Conservation (phyloP, 2,329 filamentous ascomycete genomes). For the Fusarium nematophilum region DNA sequence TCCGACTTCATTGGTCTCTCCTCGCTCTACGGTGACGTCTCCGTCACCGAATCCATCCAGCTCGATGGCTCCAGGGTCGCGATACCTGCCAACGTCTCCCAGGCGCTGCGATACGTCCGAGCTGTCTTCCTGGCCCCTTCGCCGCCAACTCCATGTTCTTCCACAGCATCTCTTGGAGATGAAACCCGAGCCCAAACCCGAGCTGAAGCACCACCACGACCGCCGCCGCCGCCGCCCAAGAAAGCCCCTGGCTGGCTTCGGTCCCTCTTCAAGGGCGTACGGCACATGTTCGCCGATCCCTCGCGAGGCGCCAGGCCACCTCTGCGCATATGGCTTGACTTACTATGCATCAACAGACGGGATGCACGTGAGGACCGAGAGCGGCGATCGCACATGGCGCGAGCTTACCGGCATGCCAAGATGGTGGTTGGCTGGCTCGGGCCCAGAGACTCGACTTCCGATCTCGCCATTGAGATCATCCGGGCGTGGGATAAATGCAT, state of each 20-base stretch:
- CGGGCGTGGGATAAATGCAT: conserved; percentile 39
- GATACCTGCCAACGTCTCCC: conserved; percentile 29
- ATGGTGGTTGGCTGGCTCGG: conserved; percentile 40
- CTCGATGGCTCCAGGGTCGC: conserved; percentile 30
- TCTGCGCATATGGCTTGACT: conserved; percentile 37
- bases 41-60: conserved; percentile 29
- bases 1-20: conserved; percentile 39
- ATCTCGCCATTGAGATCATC: conserved; percentile 38
- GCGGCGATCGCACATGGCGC: conserved; percentile 34
- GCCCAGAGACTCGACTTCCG: conserved; percentile 32
- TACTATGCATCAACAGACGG: conserved; percentile 35
- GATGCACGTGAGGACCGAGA: conserved; percentile 31
- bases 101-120: conserved; percentile 37
- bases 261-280: conserved; percentile 28
- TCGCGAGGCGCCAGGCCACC: conserved; percentile 17
- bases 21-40: conserved; percentile 35
- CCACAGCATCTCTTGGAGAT: conserved; percentile 23
- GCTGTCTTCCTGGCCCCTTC: conserved; percentile 35
- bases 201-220: background rate
- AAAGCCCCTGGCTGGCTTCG: conserved; percentile 36
- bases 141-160: conserved; percentile 9
- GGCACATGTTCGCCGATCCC: conserved; percentile 23
- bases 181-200: conserved; percentile 4
- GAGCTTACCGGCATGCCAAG: conserved; percentile 33
- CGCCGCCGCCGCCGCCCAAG: conserved; percentile 27